Conservation (phyloP, 345 rosid species). For the Anacardium occidentale region DNA sequence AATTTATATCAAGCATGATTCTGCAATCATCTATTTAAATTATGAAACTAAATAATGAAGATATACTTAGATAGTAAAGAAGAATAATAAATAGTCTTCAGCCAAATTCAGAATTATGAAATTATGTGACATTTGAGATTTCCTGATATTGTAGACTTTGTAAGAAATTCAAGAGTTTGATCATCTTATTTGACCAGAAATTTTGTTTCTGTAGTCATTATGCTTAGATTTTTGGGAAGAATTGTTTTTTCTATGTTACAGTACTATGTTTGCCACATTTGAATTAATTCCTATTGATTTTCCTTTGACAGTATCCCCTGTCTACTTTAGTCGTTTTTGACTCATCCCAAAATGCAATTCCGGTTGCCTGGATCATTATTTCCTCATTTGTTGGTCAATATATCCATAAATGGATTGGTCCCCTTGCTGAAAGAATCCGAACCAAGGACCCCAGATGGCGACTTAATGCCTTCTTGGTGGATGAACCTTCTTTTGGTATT, state of each 20-base stretch:
- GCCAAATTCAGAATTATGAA: neutral
- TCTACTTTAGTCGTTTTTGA: slow-evolving; percentile 50
- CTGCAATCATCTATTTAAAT: neutral
- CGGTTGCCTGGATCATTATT: slow-evolving; percentile 56
- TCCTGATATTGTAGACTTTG: neutral
- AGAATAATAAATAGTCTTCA: neutral
- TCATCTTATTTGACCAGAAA: slow-evolving; percentile 8
- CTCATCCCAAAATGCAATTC: slow-evolving; percentile 47
- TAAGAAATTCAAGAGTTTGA: neutral
- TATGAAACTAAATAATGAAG: too few species aligned
- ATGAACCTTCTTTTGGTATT: slow-evolving; percentile 41
- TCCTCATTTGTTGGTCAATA: slow-evolving; percentile 37
- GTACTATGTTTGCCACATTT: neutral
- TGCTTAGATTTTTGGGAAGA: slow-evolving; percentile 7
- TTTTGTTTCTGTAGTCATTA: neutral
- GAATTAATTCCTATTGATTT: slow-evolving; percentile 14
- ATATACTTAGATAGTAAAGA: neutral
- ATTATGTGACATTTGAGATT: neutral
- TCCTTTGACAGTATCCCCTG: slow-evolving; percentile 43
- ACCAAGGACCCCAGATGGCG: slow-evolving; percentile 51
- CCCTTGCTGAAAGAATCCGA: slow-evolving; percentile 43
- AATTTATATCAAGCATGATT: slow-evolving; percentile 1
- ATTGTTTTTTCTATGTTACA: neutral
- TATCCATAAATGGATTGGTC: slow-evolving; percentile 45
- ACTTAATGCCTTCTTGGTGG: slow-evolving; percentile 43